Percentiles rank a stretch among this genome's conserved stretches.
Evolutionary conservation across 2,329 filamentous ascomycete genomes (phyloP).

Genomic region (Clonostachys chloroleuca): DNA sequence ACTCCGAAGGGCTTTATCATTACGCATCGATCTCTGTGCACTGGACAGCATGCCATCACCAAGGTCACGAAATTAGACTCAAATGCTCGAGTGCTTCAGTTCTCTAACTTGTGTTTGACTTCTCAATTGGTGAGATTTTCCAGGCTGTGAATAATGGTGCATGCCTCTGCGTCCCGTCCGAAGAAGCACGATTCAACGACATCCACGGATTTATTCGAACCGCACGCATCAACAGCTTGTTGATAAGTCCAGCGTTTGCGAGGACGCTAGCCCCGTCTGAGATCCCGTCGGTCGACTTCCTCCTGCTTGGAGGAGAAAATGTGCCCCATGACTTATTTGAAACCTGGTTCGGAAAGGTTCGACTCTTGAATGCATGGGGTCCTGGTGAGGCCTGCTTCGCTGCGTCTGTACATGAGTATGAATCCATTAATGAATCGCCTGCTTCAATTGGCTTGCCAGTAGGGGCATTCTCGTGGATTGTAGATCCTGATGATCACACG

Average conservation of each 20-base stretch:
- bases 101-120: slow-evolving; percentile 43
- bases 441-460: slow-evolving; percentile 1
- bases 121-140: slow-evolving; percentile 37
- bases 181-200: slow-evolving; percentile 9
- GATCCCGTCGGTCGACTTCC: not conserved
- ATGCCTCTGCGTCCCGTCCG: slow-evolving; percentile 29
- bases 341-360: slow-evolving; percentile 3
- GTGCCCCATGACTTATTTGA: slow-evolving; percentile 2
- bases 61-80: slow-evolving; percentile 34
- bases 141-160: slow-evolving; percentile 37
- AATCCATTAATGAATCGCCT: not conserved
- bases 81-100: slow-evolving; percentile 44
- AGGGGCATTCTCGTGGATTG: slow-evolving; percentile 4
- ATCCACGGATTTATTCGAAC: not conserved
- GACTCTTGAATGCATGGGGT: slow-evolving; percentile 3
- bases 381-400: slow-evolving; percentile 4
- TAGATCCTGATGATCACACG: slow-evolving; percentile 3
- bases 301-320: slow-evolving; percentile 4
- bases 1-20: slow-evolving; percentile 13
- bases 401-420: slow-evolving; percentile 1
- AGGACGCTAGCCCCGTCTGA: not conserved
- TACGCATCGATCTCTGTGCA: slow-evolving; percentile 6
- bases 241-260: not conserved
- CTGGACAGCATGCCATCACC: not conserved
- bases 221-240: not conserved